Evolutionary conservation across 495 filamentous ascomycete species (phyloP).

Genomic region (Jackrogersella multiformis): DNA sequence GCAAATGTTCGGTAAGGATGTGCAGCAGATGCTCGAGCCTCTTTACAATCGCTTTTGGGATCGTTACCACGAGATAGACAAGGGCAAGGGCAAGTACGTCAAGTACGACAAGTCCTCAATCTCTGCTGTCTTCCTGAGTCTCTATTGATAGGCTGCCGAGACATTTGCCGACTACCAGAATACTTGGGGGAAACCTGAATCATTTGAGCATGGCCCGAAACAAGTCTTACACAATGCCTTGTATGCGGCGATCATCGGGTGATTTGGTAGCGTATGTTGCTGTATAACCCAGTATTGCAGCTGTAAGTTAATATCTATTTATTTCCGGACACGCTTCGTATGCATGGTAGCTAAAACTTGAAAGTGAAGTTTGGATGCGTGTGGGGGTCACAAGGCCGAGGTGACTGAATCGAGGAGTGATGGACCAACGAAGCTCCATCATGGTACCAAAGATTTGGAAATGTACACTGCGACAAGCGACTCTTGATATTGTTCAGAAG

Average conservation of each 20-base stretch:
- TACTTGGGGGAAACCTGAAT: constrained; percentile 16
- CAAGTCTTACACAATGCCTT: constrained; percentile 14
- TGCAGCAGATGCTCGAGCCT: constrained; percentile 89
- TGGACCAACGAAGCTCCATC: constrained; percentile 25
- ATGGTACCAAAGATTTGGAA: constrained; percentile 39
- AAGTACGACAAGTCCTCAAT: constrained; percentile 88
- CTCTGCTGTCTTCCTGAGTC: constrained; percentile 62
- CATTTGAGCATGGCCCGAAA: constrained; percentile 16
- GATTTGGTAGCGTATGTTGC: constrained; percentile 35
- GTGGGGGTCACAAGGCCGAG: constrained; percentile 40
- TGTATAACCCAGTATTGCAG: constrained; percentile 31
- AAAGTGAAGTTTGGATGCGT: constrained; percentile 39
- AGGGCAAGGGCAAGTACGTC: constrained; percentile 95
- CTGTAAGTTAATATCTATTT: constrained; percentile 38
- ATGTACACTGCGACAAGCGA: constrained; percentile 13
- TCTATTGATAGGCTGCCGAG: constrained; percentile 49
- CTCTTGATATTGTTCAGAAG: constrained; percentile 33
- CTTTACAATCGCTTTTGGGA: constrained; percentile 96
- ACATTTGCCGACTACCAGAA: constrained; percentile 33
- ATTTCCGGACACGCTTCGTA: constrained; percentile 29
- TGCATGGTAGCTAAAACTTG: constrained; percentile 30
- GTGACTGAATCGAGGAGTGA: constrained; percentile 39
- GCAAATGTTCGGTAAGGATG: constrained; percentile 76
- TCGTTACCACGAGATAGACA: constrained; percentile 96
- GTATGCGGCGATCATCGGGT: constrained; percentile 37